phyloP scores from a whole-genome alignment of 441 rosid genomes.

The Rhodomyrtus psidioides region DNA sequence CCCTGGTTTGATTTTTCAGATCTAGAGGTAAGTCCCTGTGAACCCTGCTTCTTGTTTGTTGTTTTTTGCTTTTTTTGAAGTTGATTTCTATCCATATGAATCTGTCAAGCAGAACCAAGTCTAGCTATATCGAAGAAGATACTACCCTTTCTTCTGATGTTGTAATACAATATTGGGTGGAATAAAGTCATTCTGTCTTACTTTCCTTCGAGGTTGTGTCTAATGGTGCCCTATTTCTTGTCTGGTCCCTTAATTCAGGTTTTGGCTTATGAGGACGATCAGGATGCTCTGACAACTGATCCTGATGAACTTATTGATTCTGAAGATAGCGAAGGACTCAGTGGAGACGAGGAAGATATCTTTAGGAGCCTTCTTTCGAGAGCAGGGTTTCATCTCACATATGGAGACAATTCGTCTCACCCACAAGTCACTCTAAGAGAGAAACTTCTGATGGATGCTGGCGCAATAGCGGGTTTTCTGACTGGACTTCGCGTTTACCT shows the following conservation, averaged over 20 bases:
- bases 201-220: background rate
- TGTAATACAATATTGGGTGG: background rate
- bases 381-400: constrained; percentile 94
- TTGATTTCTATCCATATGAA: background rate
- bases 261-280: constrained; percentile 94
- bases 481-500: constrained; percentile 96
- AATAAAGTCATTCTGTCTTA: background rate
- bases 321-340: constrained; percentile 91
- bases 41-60: background rate
- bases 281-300: constrained; percentile 95
- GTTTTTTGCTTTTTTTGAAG: background rate
- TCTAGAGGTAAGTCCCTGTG: constrained; percentile 69
- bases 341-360: constrained; percentile 98
- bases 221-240: background rate
- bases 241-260: constrained; percentile 42
- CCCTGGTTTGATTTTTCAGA: constrained; percentile 99
- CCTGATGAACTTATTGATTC: constrained; percentile 98
- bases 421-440: constrained; percentile 95
- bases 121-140: background rate
- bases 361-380: constrained; percentile 88
- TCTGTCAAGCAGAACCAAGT: background rate
- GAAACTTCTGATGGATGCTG: constrained; percentile 98
- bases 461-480: constrained; percentile 96
- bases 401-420: constrained; percentile 87
- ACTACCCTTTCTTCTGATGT: background rate